A percentile compares a stretch with the other conserved stretches of the same genome.
Conservation (phyloP, 768 basidiomycete species). For the Pleurotus tuoliensis region DNA sequence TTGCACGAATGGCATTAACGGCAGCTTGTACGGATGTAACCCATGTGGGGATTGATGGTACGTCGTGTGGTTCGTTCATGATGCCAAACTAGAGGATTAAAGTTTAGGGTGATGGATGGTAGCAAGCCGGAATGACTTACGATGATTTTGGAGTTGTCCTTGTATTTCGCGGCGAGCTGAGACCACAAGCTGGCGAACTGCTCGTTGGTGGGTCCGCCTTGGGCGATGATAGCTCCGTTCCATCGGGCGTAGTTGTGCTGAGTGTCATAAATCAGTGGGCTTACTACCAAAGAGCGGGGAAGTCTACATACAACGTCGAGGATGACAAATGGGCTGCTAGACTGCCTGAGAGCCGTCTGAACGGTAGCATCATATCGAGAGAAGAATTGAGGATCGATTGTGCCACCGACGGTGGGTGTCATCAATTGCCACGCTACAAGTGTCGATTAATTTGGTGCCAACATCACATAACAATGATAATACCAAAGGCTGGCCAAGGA, state of each 20-base stretch:
- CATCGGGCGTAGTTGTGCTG: conserved; percentile 60
- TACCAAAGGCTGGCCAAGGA: conserved; percentile 25
- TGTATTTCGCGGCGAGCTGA: conserved; percentile 46
- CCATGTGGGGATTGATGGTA: conserved; percentile 41
- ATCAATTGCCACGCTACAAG: conserved; percentile 48
- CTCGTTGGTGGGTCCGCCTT: conserved; percentile 53
- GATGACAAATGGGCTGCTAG: conserved; percentile 41
- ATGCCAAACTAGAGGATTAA: conserved; percentile 19
- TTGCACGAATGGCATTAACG: conserved; percentile 56
- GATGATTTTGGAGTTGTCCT: conserved; percentile 33
- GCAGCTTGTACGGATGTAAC: conserved; percentile 46
- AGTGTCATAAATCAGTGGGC: background rate
- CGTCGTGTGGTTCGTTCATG: conserved; percentile 64
- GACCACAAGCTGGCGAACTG: conserved; percentile 51
- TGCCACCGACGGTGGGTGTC: conserved; percentile 45
- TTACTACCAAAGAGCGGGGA: background rate
- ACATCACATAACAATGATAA: conserved; percentile 11
- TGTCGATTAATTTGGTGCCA: conserved; percentile 5
- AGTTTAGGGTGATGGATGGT: too few species aligned
- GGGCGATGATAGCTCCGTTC: conserved; percentile 52
- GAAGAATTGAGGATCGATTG: conserved; percentile 42
- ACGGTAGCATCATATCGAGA: conserved; percentile 44
- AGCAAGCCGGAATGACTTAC: conserved; percentile 25
- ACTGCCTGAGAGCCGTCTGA: conserved; percentile 39
- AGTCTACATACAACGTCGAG: conserved; percentile 38